A percentile compares a stretch with the other conserved stretches of the same genome.
These are phyloP conservation scores for Nyssa sinensis DNA, from an alignment of 148 eudicot species.

Conservation along the genomic window DNA sequence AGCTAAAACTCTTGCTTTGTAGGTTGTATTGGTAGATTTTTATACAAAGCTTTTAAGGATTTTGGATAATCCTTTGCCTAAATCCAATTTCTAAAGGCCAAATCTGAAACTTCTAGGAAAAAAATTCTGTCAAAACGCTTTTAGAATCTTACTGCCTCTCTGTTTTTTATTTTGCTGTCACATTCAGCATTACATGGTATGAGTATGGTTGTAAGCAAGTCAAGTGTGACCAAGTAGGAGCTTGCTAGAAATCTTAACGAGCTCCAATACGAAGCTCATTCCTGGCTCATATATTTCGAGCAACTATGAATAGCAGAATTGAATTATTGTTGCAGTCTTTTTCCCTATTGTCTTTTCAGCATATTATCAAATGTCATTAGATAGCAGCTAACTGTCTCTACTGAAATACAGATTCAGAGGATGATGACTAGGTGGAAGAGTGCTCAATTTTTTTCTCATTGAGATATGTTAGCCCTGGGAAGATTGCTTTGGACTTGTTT, in stretches of 20 bases:
- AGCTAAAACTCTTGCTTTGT: background rate
- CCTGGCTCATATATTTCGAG: too few relatives aligned
- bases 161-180: too few relatives aligned
- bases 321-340: background rate
- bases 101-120: background rate
- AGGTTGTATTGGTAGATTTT: background rate
- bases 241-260: too few relatives aligned
- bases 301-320: background rate
- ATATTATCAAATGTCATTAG: background rate
- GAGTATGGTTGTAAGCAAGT: too few relatives aligned
- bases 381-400: background rate
- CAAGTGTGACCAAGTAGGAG: too few relatives aligned
- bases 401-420: constrained; percentile 20
- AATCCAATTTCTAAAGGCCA: background rate
- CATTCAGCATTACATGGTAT: background rate
- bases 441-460: background rate
- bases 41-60: background rate
- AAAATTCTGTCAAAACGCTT: background rate
- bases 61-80: too few relatives aligned
- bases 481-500: too few relatives aligned
- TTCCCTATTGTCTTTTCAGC: background rate
- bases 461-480: background rate
- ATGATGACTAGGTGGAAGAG: constrained; percentile 19
- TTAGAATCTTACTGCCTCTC: too few relatives aligned
- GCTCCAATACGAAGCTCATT: too few relatives aligned